Conservation (phyloP, 2,329 filamentous ascomycete genomes). For the Botrytis elliptica region DNA sequence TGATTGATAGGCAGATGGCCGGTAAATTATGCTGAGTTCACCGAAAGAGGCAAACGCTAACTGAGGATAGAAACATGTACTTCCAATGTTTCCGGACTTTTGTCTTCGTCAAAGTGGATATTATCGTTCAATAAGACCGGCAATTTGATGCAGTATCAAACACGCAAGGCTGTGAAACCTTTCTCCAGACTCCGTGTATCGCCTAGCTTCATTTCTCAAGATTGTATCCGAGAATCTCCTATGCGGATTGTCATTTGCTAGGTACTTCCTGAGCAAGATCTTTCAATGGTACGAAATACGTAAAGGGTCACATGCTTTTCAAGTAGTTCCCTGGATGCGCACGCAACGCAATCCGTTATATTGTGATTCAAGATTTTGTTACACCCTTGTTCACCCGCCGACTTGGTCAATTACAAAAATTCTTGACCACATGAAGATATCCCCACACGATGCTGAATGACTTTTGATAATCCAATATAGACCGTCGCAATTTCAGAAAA, state of each 20-base stretch:
- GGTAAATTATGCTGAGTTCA: neutral
- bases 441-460: neutral
- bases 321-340: neutral
- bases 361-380: neutral
- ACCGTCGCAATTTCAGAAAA: neutral
- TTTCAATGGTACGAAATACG: neutral
- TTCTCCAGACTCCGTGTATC: neutral
- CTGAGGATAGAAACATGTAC: neutral
- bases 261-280: neutral
- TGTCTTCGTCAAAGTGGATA: neutral
- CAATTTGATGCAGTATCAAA: neutral
- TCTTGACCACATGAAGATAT: neutral
- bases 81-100: neutral
- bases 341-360: neutral
- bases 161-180: neutral
- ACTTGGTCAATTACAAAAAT: neutral
- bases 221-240: neutral
- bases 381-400: neutral
- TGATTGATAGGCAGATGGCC: neutral
- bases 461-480: neutral
- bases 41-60: constrained; percentile 8
- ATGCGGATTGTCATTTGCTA: neutral
- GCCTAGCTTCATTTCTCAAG: neutral
- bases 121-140: neutral
- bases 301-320: neutral